These are phyloP conservation scores for Phytophthora lateralis DNA, from an alignment of 352 stramenopile species.

Conservation along the genomic window DNA sequence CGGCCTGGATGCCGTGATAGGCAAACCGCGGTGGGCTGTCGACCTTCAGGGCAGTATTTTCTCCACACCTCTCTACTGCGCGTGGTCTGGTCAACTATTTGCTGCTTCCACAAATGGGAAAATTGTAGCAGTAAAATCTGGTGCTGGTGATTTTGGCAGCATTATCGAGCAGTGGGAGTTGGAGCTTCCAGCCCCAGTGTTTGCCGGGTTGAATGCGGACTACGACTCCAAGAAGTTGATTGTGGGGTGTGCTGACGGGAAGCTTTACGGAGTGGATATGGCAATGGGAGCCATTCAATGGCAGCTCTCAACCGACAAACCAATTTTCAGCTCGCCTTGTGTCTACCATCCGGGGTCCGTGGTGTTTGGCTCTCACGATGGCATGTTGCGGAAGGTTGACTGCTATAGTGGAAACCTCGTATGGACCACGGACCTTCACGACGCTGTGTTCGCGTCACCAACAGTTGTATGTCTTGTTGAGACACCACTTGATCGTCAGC, in stretches of 20 bases:
- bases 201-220: constrained; percentile 50
- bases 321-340: constrained; percentile 65
- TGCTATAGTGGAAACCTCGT: constrained; percentile 31
- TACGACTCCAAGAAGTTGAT: constrained; percentile 27
- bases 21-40: constrained; percentile 31
- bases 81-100: constrained; percentile 31
- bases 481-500: not conserved
- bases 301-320: constrained; percentile 46
- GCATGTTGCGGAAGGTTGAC: constrained; percentile 46
- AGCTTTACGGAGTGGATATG: constrained; percentile 46
- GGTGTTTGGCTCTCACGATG: constrained; percentile 65
- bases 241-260: constrained; percentile 55
- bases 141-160: constrained; percentile 4
- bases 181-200: constrained; percentile 54
- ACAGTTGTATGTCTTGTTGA: constrained; percentile 30
- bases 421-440: constrained; percentile 38
- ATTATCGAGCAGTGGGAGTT: constrained; percentile 26
- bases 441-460: constrained; percentile 57
- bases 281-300: constrained; percentile 35
- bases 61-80: constrained; percentile 43
- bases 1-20: constrained; percentile 32
- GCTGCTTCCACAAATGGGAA: constrained; percentile 47
- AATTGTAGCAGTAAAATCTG: constrained; percentile 28
- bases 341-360: constrained; percentile 32
- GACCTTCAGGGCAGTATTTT: constrained; percentile 55